Base-by-base conservation (phyloP, 2,329 filamentous ascomycete species). In the Mycosphaerella arachidis region DNA sequence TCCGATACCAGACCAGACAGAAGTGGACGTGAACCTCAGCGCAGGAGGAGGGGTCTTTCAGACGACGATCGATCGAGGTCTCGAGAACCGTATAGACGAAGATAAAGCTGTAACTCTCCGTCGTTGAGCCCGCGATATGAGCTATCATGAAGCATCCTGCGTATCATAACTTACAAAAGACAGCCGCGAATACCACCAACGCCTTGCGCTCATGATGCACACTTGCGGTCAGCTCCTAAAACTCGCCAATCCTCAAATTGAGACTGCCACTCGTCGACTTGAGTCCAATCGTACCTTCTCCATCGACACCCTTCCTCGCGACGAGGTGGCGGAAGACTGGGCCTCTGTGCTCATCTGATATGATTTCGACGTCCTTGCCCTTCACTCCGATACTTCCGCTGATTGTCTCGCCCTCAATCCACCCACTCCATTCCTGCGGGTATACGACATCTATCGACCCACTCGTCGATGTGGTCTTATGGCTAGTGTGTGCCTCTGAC, bases 401-500 rank as follows among this genome's bases (percentile, higher is more conserved):
- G 45, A 71, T 57, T n/a, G 70, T 71, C 20, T 68, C 69, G 1
- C 72, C 77, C 20, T 74, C 69, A 1, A 79, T 65, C 31, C 64
- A 61, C 6, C 77, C 77, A 48, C 75, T 72, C 77, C 77, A 79
- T 55, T 75, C 73, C 37, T 74, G 66, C 4, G 77, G 76, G 60
- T 79, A 79, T 0, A 63, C 63, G 6, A 79, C 54, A 8, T 72
- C 65, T 8, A 79, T 68, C 3, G 75, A 72, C 3, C 69, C 70
- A 29, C 62, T 66, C 3, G 56, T 58, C 4, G 73, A 75, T 2
- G 66, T 65, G 29, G 67, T 74, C 35, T 70, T 74, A 48, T 79
- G 77, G 7, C 64, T 63, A 27, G 73, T 74, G 1, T 63, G 63
- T 13, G 78, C 55, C 1, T 69, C 67, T 1, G 53, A 51, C 46